phyloP scores from a whole-genome alignment of 495 filamentous ascomycete species.

The Penicillium arizonense region DNA sequence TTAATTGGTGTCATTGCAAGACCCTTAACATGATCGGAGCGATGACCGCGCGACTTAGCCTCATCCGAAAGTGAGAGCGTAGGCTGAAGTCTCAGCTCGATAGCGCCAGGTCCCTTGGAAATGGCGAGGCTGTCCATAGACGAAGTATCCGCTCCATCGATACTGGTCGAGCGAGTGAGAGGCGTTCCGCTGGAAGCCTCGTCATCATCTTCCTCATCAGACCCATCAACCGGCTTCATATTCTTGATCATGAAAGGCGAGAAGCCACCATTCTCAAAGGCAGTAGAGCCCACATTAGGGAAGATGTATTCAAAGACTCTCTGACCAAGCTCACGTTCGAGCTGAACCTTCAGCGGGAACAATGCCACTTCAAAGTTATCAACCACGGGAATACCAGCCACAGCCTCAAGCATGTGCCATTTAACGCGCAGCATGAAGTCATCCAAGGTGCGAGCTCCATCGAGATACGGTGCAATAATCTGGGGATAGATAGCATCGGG shows the following conservation, averaged over 20 bases:
- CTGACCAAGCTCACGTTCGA: slow-evolving; percentile 90
- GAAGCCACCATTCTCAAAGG: slow-evolving; percentile 61
- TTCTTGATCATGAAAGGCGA: slow-evolving; percentile 85
- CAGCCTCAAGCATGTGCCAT: slow-evolving; percentile 97
- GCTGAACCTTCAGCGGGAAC: slow-evolving; percentile 88
- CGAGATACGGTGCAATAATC: slow-evolving; percentile 87
- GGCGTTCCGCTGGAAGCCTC: slow-evolving; percentile 31
- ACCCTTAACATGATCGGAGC: slow-evolving; percentile 43
- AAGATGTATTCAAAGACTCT: slow-evolving; percentile 98
- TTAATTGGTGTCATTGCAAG: slow-evolving; percentile 39
- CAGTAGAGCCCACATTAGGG: slow-evolving; percentile 66
- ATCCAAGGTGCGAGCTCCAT: slow-evolving; percentile 57
- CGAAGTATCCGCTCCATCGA: slow-evolving; percentile 22
- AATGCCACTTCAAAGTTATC: slow-evolving; percentile 95
- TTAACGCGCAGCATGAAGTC: slow-evolving; percentile 85
- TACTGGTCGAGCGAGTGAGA: slow-evolving; percentile 24
- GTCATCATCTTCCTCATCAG: slow-evolving; percentile 55
- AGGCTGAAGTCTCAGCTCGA: slow-evolving; percentile 75
- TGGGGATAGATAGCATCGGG: slow-evolving; percentile 90
- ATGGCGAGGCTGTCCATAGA: slow-evolving; percentile 33
- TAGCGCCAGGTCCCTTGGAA: slow-evolving; percentile 59
- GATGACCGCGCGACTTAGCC: slow-evolving; percentile 28
- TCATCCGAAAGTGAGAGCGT: slow-evolving; percentile 66
- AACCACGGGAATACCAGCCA: slow-evolving; percentile 95
- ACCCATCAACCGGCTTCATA: slow-evolving; percentile 55